A percentile compares a stretch with the other conserved stretches of the same genome.
These are phyloP conservation scores for Buddleja alternifolia DNA, from an alignment of 257 asterid genomes.

Conservation along the genomic window DNA sequence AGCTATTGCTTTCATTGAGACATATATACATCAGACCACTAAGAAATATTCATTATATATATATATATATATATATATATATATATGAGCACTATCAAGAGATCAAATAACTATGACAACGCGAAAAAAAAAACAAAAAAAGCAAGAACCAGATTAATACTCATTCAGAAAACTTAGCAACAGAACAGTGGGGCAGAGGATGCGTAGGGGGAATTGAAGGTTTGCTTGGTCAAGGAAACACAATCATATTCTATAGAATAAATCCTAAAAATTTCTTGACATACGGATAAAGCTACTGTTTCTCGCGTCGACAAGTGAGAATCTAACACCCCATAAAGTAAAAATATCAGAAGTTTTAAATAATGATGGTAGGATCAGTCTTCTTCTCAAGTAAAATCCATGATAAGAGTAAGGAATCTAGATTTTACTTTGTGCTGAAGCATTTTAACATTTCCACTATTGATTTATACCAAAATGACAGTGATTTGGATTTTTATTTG, in stretches of 20 bases:
- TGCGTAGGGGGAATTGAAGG: neutral
- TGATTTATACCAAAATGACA: slow-evolving; percentile 1
- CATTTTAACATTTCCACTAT: slow-evolving; percentile 16
- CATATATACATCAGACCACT: slow-evolving; percentile 10
- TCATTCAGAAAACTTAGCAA: neutral
- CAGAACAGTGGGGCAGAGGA: neutral
- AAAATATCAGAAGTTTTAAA: slow-evolving; percentile 6
- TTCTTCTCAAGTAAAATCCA: slow-evolving; percentile 16
- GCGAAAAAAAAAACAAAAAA: neutral
- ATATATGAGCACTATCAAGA: neutral
- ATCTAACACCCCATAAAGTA: neutral
- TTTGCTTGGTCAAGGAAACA: slow-evolving; percentile 23
- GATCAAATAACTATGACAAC: slow-evolving; percentile 10
- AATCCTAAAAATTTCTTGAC: slow-evolving; percentile 17
- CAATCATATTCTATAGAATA: slow-evolving; percentile 27
- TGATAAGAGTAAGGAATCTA: slow-evolving; percentile 16
- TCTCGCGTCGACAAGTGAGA: slow-evolving; percentile 3
- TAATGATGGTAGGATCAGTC: slow-evolving; percentile 7
- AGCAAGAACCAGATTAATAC: neutral
- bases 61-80: too few species aligned
- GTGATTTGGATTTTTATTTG: neutral
- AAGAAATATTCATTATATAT: slow-evolving; percentile 6
- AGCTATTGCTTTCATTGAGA: slow-evolving; percentile 40
- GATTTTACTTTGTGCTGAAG: slow-evolving; percentile 30
- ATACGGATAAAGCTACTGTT: neutral